Evolutionary conservation across 2,329 filamentous ascomycete genomes (phyloP).

Genomic region (Talaromyces albobiverticillius): DNA sequence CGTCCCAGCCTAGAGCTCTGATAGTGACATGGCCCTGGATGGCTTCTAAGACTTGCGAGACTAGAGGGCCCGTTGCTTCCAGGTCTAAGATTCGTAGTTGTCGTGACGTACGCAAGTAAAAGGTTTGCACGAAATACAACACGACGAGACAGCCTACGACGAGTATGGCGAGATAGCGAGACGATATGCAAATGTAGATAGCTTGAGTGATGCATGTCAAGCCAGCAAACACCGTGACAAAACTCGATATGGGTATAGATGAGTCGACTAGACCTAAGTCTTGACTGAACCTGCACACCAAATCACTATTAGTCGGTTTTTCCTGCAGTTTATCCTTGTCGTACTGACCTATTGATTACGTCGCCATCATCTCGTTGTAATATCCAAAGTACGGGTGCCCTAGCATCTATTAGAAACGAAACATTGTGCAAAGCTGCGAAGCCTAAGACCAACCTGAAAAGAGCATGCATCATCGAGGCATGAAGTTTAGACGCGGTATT

Average conservation of each 20-base stretch:
- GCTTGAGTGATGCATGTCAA: not conserved
- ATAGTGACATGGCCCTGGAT: conserved; percentile 55
- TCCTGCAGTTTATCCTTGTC: no score
- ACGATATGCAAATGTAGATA: not conserved
- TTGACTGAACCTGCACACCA: not conserved
- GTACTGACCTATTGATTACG: not conserved
- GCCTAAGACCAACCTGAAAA: not conserved
- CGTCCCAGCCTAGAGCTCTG: conserved; percentile 55
- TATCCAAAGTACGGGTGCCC: not conserved
- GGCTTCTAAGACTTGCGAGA: conserved; percentile 56
- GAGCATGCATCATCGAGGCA: not conserved
- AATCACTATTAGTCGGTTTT: no score
- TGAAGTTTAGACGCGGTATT: not conserved
- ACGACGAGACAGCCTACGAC: not conserved
- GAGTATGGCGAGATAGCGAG: not conserved
- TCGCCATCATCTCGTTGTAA: not conserved
- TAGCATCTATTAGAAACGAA: not conserved
- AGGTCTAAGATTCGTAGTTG: conserved; percentile 61
- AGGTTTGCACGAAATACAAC: conserved; percentile 50
- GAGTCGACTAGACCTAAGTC: not conserved
- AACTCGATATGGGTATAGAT: not conserved
- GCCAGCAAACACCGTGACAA: not conserved
- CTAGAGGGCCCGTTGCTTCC: conserved; percentile 59
- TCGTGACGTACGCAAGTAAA: conserved; percentile 60
- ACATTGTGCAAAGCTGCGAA: no score